Evolutionary conservation across 2,329 filamentous ascomycete genomes (phyloP).

Genomic region (Stenocarpella maydis): DNA sequence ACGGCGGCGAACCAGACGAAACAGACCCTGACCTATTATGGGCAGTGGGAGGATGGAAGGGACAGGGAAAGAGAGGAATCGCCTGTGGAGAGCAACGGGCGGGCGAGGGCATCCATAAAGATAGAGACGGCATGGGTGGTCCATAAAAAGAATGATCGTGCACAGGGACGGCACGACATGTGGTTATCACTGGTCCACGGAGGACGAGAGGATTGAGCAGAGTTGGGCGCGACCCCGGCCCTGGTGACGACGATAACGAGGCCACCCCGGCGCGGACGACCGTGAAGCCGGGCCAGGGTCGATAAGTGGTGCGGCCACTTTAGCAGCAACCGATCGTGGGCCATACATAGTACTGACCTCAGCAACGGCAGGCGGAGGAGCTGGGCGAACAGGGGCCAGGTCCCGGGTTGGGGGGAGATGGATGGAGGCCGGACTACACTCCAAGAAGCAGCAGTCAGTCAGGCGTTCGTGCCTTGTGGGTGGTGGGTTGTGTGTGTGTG

Average conservation of each 20-base stretch:
- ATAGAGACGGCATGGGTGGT: conserved; percentile 41
- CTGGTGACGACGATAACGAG: conserved; percentile 27
- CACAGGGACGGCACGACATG: conserved; percentile 41
- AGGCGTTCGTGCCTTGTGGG: too few species aligned
- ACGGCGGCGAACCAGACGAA: conserved; percentile 53
- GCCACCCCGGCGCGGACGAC: conserved; percentile 26
- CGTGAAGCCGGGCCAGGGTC: conserved; percentile 27
- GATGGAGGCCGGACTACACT: conserved; percentile 12
- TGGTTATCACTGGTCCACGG: conserved; percentile 14
- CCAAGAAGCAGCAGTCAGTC: neutral
- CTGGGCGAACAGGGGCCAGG: conserved; percentile 9
- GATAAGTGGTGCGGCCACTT: conserved; percentile 26
- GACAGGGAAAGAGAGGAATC: conserved; percentile 45
- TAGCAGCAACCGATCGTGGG: neutral
- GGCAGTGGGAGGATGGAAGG: conserved; percentile 41
- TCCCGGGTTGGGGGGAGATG: neutral
- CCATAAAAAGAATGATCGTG: conserved; percentile 44
- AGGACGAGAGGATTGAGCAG: conserved; percentile 8
- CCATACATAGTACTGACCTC: neutral
- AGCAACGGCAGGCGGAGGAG: conserved; percentile 1
- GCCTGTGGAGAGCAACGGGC: conserved; percentile 37
- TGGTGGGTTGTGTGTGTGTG: too few species aligned
- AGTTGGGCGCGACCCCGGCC: neutral
- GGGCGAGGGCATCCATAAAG: conserved; percentile 41
- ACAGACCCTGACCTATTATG: conserved; percentile 52